Conservation (phyloP, 2,329 filamentous ascomycete species). For the Hymenoscyphus albidus region DNA sequence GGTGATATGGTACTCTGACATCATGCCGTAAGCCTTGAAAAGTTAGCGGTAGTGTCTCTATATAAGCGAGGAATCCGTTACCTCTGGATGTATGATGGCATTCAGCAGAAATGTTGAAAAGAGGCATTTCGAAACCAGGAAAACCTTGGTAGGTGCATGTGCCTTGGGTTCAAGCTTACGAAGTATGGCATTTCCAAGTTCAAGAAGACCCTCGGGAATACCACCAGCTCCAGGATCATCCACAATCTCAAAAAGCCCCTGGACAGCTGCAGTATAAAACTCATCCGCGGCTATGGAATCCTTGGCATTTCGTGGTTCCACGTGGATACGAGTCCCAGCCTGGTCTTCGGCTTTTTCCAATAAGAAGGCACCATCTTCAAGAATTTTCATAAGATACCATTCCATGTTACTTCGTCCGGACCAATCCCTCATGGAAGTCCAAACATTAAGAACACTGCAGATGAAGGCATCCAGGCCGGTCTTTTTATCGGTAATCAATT, state of each 20-base stretch:
- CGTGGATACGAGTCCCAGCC: slow-evolving; percentile 65
- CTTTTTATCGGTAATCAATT: slow-evolving; percentile 73
- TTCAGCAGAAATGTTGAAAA: slow-evolving; percentile 84
- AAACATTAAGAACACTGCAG: slow-evolving; percentile 80
- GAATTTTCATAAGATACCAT: slow-evolving; percentile 89
- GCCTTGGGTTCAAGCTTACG: slow-evolving; percentile 69
- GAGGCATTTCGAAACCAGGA: slow-evolving; percentile 87
- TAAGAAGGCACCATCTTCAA: slow-evolving; percentile 88
- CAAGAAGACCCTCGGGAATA: slow-evolving; percentile 79
- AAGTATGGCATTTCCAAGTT: slow-evolving; percentile 80
- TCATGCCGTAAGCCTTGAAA: slow-evolving; percentile 54
- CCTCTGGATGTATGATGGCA: slow-evolving; percentile 86
- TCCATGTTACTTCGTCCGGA: slow-evolving; percentile 85
- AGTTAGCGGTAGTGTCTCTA: slow-evolving; percentile 20
- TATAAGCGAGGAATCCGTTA: slow-evolving; percentile 36
- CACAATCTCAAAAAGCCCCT: slow-evolving; percentile 78
- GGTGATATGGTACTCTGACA: slow-evolving; percentile 88
- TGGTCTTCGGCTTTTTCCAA: slow-evolving; percentile 82
- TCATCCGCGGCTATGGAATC: slow-evolving; percentile 80
- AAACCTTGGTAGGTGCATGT: slow-evolving; percentile 71
- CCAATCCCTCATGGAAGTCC: slow-evolving; percentile 85
- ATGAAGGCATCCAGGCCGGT: slow-evolving; percentile 76
- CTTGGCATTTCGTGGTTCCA: slow-evolving; percentile 70
- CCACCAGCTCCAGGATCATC: slow-evolving; percentile 80
- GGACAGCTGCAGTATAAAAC: slow-evolving; percentile 80